These are phyloP conservation scores for Kodamaea hsintzibuensis DNA, from an alignment of 805 yeast genomes.

Conservation along the genomic window DNA sequence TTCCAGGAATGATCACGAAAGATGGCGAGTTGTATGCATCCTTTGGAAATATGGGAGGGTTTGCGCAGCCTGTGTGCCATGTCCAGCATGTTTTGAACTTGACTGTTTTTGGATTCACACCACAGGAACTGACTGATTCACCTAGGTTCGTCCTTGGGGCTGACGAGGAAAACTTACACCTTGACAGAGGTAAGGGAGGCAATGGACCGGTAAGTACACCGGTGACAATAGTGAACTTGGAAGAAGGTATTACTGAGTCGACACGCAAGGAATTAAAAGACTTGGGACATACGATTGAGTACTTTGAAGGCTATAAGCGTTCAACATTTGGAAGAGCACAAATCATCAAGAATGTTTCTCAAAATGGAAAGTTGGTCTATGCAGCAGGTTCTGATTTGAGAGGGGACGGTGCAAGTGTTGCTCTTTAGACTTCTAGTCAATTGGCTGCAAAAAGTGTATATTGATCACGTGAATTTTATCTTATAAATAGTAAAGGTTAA, in stretches of 20 bases:
- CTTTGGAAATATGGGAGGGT: constrained; percentile 87
- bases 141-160: constrained; percentile 71
- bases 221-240: constrained; percentile 60
- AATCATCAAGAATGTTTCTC: constrained; percentile 53
- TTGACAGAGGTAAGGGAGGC: constrained; percentile 58
- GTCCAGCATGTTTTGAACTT: constrained; percentile 73
- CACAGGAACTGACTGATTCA: constrained; percentile 74
- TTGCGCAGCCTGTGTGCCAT: constrained; percentile 85
- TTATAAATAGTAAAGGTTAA: background rate
- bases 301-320: constrained; percentile 44
- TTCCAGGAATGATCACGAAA: constrained; percentile 76
- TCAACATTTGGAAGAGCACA: constrained; percentile 69
- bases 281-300: constrained; percentile 59
- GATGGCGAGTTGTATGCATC: constrained; percentile 57
- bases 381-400: constrained; percentile 78
- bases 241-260: constrained; percentile 57
- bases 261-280: constrained; percentile 46
- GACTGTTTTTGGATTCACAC: constrained; percentile 59
- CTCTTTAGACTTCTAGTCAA: constrained; percentile 25
- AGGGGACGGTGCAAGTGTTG: constrained; percentile 81
- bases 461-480: background rate
- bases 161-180: constrained; percentile 36
- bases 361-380: constrained; percentile 48
- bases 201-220: constrained; percentile 65
- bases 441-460: background rate